A percentile compares a stretch with the other conserved stretches of the same genome.
Conservation (phyloP, 2,329 filamentous ascomycete species). For the Clonostachys rosea region DNA sequence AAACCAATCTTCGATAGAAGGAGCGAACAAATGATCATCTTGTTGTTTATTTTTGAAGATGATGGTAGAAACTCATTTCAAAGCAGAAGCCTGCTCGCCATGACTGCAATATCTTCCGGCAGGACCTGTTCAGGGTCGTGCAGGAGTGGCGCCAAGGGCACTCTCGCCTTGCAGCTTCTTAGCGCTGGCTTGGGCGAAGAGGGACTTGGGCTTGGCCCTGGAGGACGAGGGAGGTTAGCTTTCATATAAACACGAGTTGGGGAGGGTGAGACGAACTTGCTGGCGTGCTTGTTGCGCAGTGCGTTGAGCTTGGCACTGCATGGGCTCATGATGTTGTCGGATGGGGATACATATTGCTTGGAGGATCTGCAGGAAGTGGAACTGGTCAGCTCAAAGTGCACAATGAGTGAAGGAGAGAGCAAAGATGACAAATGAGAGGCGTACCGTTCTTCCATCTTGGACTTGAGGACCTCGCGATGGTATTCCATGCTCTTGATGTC, state of each 20-base stretch:
- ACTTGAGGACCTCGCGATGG: conserved; percentile 70
- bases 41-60: neutral
- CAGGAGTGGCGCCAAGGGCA: conserved; percentile 30
- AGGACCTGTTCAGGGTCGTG: conserved; percentile 15
- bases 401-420: too few species aligned
- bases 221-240: neutral
- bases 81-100: too few species aligned
- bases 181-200: conserved; percentile 61
- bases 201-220: conserved; percentile 62
- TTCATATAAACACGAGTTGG: neutral
- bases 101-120: too few species aligned
- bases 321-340: conserved; percentile 85
- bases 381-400: neutral
- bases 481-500: conserved; percentile 69
- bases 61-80: too few species aligned
- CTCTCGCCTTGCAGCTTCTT: conserved; percentile 53
- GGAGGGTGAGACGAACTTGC: conserved; percentile 54
- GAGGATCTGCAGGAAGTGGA: conserved; percentile 5
- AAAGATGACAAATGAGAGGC: conserved; percentile 15
- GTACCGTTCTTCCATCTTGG: conserved; percentile 66
- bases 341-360: conserved; percentile 70
- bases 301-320: conserved; percentile 79
- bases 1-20: conserved; percentile 4
- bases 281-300: conserved; percentile 74
- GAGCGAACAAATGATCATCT: neutral